Evolutionary conservation across 805 yeast species (phyloP).

Genomic region (Vanderwaltozyma yarrowii): DNA sequence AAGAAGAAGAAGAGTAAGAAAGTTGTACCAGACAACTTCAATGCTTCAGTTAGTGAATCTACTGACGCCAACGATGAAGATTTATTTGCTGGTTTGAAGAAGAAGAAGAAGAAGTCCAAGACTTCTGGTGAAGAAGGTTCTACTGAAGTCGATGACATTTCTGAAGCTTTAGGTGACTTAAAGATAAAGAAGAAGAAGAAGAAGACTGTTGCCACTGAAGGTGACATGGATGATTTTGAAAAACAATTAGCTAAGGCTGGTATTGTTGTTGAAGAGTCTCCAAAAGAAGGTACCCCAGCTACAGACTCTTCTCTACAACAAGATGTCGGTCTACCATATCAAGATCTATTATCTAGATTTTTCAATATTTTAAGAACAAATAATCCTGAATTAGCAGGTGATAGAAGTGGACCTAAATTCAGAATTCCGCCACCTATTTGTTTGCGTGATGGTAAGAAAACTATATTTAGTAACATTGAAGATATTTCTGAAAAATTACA

Average conservation of each 20-base stretch:
- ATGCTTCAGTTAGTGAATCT: constrained; percentile 27
- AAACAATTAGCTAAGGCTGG: constrained; percentile 87
- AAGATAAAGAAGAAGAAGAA: constrained; percentile 78
- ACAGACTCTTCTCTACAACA: constrained; percentile 29
- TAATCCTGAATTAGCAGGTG: constrained; percentile 98
- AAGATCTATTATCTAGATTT: constrained; percentile 70
- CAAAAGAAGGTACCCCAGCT: constrained; percentile 25
- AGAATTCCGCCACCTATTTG: constrained; percentile 97
- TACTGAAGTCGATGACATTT: constrained; percentile 36
- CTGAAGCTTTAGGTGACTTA: constrained; percentile 59
- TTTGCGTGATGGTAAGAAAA: constrained; percentile 97
- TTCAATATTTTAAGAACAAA: constrained; percentile 78
- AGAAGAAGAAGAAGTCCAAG: constrained; percentile 71
- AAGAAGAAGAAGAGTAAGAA: constrained; percentile 68
- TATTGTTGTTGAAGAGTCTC: constrained; percentile 41
- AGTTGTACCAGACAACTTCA: constrained; percentile 31
- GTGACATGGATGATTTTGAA: constrained; percentile 79
- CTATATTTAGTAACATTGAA: constrained; percentile 91
- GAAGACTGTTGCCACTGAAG: constrained; percentile 51
- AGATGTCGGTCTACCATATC: constrained; percentile 61
- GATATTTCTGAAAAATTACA: constrained; percentile 90
- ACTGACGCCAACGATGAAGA: constrained; percentile 45
- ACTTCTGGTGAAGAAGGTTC: constrained; percentile 28
- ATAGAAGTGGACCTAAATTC: constrained; percentile 81
- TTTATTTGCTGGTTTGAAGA: constrained; percentile 69